Percentiles rank a stretch among this genome's conserved stretches.
Evolutionary conservation across 495 filamentous ascomycete species (phyloP).

Genomic region (Tuber microsphaerosporum): DNA sequence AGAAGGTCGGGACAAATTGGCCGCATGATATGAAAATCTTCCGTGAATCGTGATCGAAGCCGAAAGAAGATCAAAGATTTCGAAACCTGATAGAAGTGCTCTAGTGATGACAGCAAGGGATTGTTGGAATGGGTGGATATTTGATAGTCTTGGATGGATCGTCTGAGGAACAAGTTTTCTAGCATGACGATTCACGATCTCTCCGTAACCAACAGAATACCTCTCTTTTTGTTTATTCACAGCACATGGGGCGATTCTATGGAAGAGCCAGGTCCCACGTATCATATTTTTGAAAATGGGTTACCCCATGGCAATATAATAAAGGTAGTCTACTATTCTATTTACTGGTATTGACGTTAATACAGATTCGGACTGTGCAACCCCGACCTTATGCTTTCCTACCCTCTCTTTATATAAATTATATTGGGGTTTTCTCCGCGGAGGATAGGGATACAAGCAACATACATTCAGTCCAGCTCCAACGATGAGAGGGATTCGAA

Average conservation of each 20-base stretch:
- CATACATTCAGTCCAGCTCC: background rate
- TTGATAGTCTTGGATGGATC: background rate
- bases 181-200: background rate
- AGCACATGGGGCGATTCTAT: constrained; percentile 1
- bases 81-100: background rate
- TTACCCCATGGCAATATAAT: constrained; percentile 2
- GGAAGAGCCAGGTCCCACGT: constrained; percentile 1
- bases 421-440: constrained; percentile 4
- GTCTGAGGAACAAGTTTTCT: background rate
- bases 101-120: background rate
- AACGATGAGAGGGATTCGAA: background rate
- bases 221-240: background rate
- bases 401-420: background rate
- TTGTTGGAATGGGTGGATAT: background rate
- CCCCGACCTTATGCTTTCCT: background rate
- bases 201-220: background rate
- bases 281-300: background rate
- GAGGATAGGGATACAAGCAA: background rate
- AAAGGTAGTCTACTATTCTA: background rate
- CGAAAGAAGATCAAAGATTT: background rate
- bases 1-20: background rate
- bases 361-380: background rate
- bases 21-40: background rate
- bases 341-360: background rate
- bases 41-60: constrained; percentile 3